phyloP scores from a whole-genome alignment of 441 rosid species.

The Oxalis stricta region DNA sequence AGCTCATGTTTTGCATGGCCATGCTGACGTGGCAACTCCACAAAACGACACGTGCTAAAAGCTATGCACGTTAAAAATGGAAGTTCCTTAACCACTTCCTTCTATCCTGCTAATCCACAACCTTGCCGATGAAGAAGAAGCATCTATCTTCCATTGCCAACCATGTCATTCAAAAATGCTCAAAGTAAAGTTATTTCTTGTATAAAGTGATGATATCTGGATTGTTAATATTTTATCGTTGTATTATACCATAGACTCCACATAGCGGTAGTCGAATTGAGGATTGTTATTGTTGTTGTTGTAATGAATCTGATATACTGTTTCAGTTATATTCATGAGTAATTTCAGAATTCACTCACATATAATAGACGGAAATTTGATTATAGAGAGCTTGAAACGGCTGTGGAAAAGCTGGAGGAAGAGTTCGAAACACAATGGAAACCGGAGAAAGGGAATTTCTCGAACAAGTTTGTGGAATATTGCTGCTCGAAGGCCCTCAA shows the following conservation, averaged over 20 bases:
- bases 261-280: too few relatives aligned
- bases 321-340: not conserved
- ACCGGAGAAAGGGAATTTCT: conserved; percentile 30
- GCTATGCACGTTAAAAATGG: not conserved
- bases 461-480: conserved; percentile 62
- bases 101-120: not conserved
- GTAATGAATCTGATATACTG: too few relatives aligned
- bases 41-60: not conserved
- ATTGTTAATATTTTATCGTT: too few relatives aligned
- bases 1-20: not conserved
- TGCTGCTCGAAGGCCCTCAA: conserved; percentile 44
- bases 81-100: not conserved
- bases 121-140: conserved; percentile 26
- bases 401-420: conserved; percentile 28
- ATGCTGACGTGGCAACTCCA: not conserved
- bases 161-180: conserved; percentile 46
- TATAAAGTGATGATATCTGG: not conserved
- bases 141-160: conserved; percentile 75
- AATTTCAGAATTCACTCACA: too few relatives aligned
- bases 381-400: conserved; percentile 43
- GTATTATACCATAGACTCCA: too few relatives aligned
- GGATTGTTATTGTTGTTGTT: too few relatives aligned
- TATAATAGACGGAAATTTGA: not conserved
- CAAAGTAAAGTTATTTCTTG: conserved; percentile 28
- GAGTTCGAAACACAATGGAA: conserved; percentile 55